Percentiles rank a stretch among this genome's conserved stretches.
Conservation (phyloP, 2,329 filamentous ascomycete genomes). For the Aphanoascus verrucosus region DNA sequence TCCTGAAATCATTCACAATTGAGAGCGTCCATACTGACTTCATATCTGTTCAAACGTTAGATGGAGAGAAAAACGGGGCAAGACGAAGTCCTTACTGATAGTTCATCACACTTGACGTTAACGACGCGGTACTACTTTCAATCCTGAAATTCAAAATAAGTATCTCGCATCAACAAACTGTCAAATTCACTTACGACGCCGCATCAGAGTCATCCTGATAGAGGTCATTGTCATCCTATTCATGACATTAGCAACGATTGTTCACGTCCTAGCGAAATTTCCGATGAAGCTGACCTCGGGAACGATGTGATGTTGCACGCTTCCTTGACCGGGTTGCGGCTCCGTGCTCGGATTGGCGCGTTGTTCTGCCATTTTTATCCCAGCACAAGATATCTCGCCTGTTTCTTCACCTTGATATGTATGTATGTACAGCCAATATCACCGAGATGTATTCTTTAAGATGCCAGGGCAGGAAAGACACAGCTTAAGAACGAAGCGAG, state of each 20-base stretch:
- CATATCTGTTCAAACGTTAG: constrained; percentile 8
- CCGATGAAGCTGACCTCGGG: background rate
- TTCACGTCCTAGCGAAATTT: too few relatives aligned
- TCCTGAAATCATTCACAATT: background rate
- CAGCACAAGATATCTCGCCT: too few relatives aligned
- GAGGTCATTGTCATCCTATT: constrained; percentile 7
- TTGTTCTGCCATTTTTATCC: background rate
- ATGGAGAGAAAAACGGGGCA: background rate
- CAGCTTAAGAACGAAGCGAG: too few relatives aligned
- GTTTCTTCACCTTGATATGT: too few relatives aligned
- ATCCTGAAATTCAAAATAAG: background rate
- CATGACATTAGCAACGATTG: background rate
- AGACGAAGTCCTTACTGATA: constrained; percentile 5
- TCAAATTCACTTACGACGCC: background rate
- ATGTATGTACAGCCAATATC: too few relatives aligned
- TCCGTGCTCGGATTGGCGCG: background rate
- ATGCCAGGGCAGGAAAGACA: too few relatives aligned
- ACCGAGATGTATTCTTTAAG: too few relatives aligned
- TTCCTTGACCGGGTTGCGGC: background rate
- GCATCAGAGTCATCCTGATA: constrained; percentile 5
- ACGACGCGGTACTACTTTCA: constrained; percentile 10
- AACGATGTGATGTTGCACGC: background rate
- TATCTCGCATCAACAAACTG: background rate
- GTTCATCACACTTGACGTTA: constrained; percentile 13
- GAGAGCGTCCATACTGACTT: constrained; percentile 1